phyloP scores from a whole-genome alignment of 2,329 filamentous ascomycete species.

The Cladosporium colombiae region DNA sequence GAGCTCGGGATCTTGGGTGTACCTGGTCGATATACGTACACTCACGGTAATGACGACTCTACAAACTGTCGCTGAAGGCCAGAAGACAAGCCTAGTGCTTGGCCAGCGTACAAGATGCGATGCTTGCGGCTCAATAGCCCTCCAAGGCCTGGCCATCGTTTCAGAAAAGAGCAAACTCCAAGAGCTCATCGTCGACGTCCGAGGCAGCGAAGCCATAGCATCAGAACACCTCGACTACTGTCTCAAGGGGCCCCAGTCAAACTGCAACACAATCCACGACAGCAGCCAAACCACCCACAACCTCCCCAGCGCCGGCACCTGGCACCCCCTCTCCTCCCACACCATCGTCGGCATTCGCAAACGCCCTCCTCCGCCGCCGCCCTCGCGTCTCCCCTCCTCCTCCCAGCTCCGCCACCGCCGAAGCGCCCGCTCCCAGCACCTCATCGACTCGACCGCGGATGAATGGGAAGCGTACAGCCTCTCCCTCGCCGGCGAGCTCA shows the following conservation, averaged over 20 bases:
- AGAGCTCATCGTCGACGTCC: background rate
- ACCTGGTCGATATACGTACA: conserved; percentile 3
- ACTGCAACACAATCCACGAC: conserved; percentile 11
- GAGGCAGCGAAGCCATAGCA: background rate
- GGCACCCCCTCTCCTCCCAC: conserved; percentile 27
- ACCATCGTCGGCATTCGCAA: conserved; percentile 32
- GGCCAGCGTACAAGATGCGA: conserved; percentile 12
- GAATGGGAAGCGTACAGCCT: conserved; percentile 60
- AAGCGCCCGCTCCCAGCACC: conserved; percentile 18
- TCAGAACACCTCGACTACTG: background rate
- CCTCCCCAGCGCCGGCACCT: conserved; percentile 24
- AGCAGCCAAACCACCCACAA: background rate
- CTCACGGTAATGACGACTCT: background rate
- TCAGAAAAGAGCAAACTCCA: background rate
- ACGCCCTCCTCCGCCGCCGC: conserved; percentile 20
- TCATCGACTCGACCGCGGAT: background rate
- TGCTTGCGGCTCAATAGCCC: background rate
- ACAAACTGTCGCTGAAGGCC: background rate
- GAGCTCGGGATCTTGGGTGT: conserved; percentile 13
- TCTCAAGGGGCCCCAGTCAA: background rate
- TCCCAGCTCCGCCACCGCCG: conserved; percentile 32
- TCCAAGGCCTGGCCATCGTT: background rate
- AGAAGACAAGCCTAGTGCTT: background rate
- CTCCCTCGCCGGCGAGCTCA: conserved; percentile 45
- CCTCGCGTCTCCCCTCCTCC: conserved; percentile 15